Evolutionary conservation across 768 basidiomycete species (phyloP), one percentile per base, ranked within the genome.

Genomic region (Collybiopsis confluens): DNA sequence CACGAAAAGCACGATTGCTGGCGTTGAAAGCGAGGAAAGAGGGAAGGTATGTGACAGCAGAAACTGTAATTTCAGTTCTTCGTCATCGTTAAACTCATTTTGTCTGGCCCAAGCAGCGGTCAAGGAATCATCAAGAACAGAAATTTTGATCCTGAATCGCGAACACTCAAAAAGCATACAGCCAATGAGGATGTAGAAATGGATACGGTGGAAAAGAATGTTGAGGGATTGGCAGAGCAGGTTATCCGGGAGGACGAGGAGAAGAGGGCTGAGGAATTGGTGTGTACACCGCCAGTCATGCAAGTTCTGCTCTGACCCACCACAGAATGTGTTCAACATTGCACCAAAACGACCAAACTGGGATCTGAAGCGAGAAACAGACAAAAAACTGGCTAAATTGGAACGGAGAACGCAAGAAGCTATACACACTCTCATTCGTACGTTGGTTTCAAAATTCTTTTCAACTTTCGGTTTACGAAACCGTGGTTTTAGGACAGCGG

Each of bases 311-410:
- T 33, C 43, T 50, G 18, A 48, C n/a, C 3, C 57, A 38, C 45
- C 67, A 28, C 64, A 96, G 94, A 92, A 96, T 65, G 76, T 97
- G 42, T 91, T 97, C 67, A 98, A 97, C 65, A 98, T 99, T 61
- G 95, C 94, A 21, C 97, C 97, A 3, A 98, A 95, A 78, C 81
- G 94, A 44, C 86, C 92, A 9, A 98, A 96, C 69, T 96, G 93
- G 94, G 93, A 96, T 67, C 75, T 97, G 62, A 95, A 94, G 68
- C 83, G 93, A 54, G 93, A 98, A 62, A 84, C 95, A 72, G 91
- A 95, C 54, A 92, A 88, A 73, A 93, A 91, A 66, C 69, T 93
- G 44, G 80, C 86, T 7, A 94, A 85, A 65, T 75, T 98, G n/a
- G 94, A 97, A 63, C 74, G 91, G 61, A 87, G 84, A 70, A 97